phyloP scores from a whole-genome alignment of 2,329 filamentous ascomycete species.

The Colletotrichum sp. region DNA sequence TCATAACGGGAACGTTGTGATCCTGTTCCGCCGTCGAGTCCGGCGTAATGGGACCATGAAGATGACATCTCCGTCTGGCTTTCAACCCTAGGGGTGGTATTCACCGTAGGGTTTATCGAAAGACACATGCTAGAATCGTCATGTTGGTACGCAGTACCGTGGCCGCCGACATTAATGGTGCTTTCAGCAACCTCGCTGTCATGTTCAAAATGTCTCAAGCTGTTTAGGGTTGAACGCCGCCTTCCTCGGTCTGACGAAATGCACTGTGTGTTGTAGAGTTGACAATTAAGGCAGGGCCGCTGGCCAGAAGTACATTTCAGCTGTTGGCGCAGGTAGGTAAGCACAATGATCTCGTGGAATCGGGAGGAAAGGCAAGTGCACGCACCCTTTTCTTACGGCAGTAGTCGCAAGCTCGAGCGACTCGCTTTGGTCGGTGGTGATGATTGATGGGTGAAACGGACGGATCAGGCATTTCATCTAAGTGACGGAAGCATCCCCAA shows the following conservation, averaged over 20 bases:
- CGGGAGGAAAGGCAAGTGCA: background rate
- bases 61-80: fast-evolving
- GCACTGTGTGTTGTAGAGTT: background rate
- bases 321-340: background rate
- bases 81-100: fast-evolving
- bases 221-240: background rate
- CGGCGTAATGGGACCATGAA: background rate
- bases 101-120: background rate
- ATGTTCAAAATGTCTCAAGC: background rate
- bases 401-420: background rate
- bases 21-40: background rate
- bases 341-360: background rate
- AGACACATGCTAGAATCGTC: background rate
- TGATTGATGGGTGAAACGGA: background rate
- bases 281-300: background rate
- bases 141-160: fast-evolving
- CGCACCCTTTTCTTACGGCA: background rate
- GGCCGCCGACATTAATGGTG: background rate
- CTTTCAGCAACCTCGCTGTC: background rate
- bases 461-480: background rate
- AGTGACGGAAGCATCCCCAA: background rate
- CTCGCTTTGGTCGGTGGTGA: background rate
- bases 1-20: background rate
- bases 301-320: background rate
- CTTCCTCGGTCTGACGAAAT: background rate